phyloP scores from a whole-genome alignment of 23 red algal species.

The Gracilaria vermiculophylla region DNA sequence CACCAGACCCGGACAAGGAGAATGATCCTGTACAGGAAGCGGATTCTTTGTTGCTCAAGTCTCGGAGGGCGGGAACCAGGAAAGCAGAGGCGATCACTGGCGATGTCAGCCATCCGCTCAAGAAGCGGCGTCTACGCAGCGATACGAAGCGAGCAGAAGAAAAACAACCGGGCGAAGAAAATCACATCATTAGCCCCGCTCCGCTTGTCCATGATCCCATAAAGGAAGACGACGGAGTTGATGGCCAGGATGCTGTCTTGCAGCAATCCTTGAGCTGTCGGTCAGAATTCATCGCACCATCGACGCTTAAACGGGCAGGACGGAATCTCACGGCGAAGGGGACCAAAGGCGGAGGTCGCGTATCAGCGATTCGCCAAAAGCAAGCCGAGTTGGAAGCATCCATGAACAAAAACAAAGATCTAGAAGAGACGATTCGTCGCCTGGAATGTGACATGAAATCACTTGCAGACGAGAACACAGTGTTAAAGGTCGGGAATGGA shows the following conservation, averaged over 20 bases:
- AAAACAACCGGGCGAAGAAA: background rate
- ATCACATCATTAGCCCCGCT: background rate
- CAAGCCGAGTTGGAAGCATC: background rate
- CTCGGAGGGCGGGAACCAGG: background rate
- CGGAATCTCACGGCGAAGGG: background rate
- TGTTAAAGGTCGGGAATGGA: background rate
- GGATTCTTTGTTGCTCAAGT: background rate
- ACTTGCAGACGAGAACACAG: background rate
- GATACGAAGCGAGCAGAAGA: background rate
- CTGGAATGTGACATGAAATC: background rate
- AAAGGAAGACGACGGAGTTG: background rate
- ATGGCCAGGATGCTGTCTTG: background rate
- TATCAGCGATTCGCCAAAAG: background rate
- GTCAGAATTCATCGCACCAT: conserved; percentile 45
- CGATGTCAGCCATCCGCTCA: background rate
- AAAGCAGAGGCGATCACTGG: background rate
- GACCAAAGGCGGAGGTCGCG: background rate
- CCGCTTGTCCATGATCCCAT: background rate
- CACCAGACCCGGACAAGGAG: background rate
- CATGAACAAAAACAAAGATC: background rate
- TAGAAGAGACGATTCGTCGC: conserved; percentile 16
- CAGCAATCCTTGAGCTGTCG: background rate
- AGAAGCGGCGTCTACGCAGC: conserved; percentile 1
- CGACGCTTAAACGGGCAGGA: conserved; percentile 2
- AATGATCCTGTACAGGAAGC: background rate